Evolutionary conservation across 371 early-diverging fungal genomes (phyloP).

Genomic region (Rhizopus arrhizus): DNA sequence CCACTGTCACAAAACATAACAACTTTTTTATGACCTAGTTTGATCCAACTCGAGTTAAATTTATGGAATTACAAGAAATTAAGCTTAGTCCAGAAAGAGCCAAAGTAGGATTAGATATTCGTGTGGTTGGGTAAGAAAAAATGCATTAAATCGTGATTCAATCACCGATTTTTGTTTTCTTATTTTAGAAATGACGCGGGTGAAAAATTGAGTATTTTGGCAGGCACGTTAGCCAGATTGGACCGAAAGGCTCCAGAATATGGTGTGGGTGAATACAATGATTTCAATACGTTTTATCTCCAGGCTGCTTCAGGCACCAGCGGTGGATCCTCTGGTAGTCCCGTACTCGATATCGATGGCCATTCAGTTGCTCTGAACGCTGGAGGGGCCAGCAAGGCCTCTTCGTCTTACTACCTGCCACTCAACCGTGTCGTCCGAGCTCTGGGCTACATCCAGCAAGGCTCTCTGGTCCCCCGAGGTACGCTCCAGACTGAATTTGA

Average conservation of each 20-base stretch:
- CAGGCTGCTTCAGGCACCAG: conserved; percentile 72
- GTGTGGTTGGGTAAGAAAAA: conserved; percentile 70
- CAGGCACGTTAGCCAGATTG: conserved; percentile 78
- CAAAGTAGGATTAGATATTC: conserved; percentile 83
- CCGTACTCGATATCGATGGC: conserved; percentile 71
- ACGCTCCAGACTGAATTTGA: conserved; percentile 77
- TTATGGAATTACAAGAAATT: conserved; percentile 72
- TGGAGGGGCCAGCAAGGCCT: conserved; percentile 64
- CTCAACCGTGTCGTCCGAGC: conserved; percentile 38
- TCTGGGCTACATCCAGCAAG: conserved; percentile 59
- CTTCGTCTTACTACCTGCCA: conserved; percentile 68
- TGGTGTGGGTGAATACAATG: conserved; percentile 70
- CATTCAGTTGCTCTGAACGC: conserved; percentile 73
- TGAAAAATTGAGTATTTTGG: conserved; percentile 73
- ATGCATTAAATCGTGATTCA: not conserved
- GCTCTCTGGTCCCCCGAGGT: conserved; percentile 71
- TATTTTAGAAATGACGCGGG: conserved; percentile 69
- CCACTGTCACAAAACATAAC: not conserved
- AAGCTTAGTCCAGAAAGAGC: conserved; percentile 77
- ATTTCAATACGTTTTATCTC: conserved; percentile 71
- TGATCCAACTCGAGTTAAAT: conserved; percentile 75
- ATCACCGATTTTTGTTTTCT: not conserved
- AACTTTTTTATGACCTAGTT: conserved; percentile 57
- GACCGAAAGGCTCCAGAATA: conserved; percentile 79
- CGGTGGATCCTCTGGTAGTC: conserved; percentile 70